Conservation (phyloP, 306 rosid genomes). For the Lupinus albus region DNA sequence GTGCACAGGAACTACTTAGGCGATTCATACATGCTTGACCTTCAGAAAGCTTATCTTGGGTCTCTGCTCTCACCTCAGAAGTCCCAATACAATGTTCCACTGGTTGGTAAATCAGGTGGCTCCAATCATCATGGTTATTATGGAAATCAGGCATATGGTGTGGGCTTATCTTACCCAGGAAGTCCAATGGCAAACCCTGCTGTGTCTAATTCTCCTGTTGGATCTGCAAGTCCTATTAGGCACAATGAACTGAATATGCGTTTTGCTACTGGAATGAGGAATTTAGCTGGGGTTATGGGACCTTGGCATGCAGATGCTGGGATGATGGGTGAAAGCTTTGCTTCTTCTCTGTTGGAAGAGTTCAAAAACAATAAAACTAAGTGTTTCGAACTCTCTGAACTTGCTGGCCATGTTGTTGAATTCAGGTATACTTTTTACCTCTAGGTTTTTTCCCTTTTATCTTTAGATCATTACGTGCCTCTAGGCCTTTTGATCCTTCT, state of each 20-base stretch:
- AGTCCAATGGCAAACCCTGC: constrained; percentile 79
- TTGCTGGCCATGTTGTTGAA: constrained; percentile 65
- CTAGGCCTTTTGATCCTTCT: constrained; percentile 10
- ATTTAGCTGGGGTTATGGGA: constrained; percentile 78
- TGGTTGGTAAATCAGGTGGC: constrained; percentile 69
- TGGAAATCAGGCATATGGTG: constrained; percentile 77
- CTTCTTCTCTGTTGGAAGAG: constrained; percentile 82
- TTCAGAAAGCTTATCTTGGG: constrained; percentile 87
- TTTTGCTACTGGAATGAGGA: constrained; percentile 84
- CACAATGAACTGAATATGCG: constrained; percentile 74
- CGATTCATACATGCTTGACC: constrained; percentile 76
- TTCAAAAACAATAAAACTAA: constrained; percentile 82
- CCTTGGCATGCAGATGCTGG: constrained; percentile 82
- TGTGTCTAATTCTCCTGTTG: constrained; percentile 68
- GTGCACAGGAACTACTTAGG: constrained; percentile 59
- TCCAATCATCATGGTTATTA: constrained; percentile 81
- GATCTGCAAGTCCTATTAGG: constrained; percentile 90
- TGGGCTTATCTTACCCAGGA: constrained; percentile 81
- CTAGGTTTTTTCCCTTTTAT: background rate
- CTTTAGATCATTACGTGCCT: background rate
- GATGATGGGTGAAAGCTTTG: constrained; percentile 68
- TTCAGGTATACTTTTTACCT: constrained; percentile 58
- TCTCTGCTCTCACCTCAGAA: constrained; percentile 76
- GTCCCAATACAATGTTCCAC: constrained; percentile 68
- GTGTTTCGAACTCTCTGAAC: constrained; percentile 83